phyloP scores from a whole-genome alignment of 495 filamentous ascomycete genomes.

The Penicillium soppii region DNA sequence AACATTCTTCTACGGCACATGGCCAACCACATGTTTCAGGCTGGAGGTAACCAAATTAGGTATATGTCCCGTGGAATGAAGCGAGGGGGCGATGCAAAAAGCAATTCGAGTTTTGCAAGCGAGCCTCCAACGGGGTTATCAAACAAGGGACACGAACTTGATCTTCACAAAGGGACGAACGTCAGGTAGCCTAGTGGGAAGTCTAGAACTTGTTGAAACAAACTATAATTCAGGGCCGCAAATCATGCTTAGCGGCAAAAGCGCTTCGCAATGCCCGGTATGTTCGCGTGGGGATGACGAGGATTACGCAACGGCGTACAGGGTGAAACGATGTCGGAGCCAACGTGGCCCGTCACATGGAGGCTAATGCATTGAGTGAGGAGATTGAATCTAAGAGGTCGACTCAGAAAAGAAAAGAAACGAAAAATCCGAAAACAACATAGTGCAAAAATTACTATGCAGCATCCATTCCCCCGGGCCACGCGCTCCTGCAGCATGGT shows the following conservation, averaged over 20 bases:
- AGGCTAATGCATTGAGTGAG: conserved; percentile 22
- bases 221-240: not conserved
- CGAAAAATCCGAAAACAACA: not conserved
- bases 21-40: conserved; percentile 29
- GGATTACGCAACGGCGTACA: conserved; percentile 11
- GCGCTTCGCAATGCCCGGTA: conserved; percentile 15
- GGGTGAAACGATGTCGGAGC: conserved; percentile 30
- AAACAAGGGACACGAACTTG: conserved; percentile 18
- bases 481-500: conserved; percentile 15
- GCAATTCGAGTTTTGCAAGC: conserved; percentile 10
- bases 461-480: conserved; percentile 14
- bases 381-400: conserved; percentile 1
- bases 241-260: conserved; percentile 14
- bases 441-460: conserved; percentile 1
- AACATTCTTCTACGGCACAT: conserved; percentile 18
- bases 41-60: conserved; percentile 12
- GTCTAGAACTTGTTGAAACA: conserved; percentile 14
- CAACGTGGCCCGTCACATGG: conserved; percentile 42
- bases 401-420: not conserved
- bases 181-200: too few species aligned
- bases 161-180: too few species aligned
- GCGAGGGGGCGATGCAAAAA: conserved; percentile 15
- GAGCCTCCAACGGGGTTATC: conserved; percentile 16
- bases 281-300: conserved; percentile 20
- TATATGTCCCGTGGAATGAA: conserved; percentile 22